These are phyloP conservation scores for Mycena latifolia DNA, from an alignment of 768 basidiomycete genomes.

Conservation along the genomic window DNA sequence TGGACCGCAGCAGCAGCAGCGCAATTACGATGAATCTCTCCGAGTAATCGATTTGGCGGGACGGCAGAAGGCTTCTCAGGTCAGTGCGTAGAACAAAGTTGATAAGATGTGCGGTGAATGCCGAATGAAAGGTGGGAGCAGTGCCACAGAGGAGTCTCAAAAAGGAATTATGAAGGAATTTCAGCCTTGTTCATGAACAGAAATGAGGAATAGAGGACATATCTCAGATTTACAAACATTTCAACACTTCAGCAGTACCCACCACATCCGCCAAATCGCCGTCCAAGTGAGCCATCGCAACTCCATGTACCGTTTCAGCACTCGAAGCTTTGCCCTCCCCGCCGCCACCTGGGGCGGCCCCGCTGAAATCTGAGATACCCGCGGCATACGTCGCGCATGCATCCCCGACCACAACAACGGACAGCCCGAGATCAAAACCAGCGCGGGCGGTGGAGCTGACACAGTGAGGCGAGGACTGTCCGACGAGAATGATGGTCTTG, in stretches of 20 bases:
- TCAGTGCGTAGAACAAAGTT: too few species aligned
- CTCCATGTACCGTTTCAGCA: constrained; percentile 20
- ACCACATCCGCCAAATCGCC: constrained; percentile 30
- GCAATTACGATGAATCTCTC: too few species aligned
- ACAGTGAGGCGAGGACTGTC: constrained; percentile 28
- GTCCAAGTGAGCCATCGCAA: constrained; percentile 28
- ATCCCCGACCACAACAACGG: constrained; percentile 29
- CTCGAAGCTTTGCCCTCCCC: constrained; percentile 26
- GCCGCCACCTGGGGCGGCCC: constrained; percentile 12
- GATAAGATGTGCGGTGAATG: too few species aligned
- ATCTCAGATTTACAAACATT: neutral
- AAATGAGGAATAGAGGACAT: too few species aligned
- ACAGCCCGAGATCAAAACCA: constrained; percentile 16
- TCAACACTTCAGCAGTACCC: constrained; percentile 20
- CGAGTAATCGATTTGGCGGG: too few species aligned
- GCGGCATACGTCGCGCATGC: constrained; percentile 25
- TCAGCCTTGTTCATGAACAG: too few species aligned
- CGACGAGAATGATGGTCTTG: constrained; percentile 27
- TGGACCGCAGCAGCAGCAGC: too few species aligned
- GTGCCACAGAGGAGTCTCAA: too few species aligned
- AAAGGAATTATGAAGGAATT: too few species aligned
- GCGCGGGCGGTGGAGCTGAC: constrained; percentile 31
- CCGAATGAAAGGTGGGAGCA: too few species aligned
- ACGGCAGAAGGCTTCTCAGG: too few species aligned
- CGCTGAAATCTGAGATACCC: neutral